A percentile compares a stretch with the other conserved stretches of the same genome.
Evolutionary conservation across 345 rosid species (phyloP).

Genomic region (Heritiera fomes): DNA sequence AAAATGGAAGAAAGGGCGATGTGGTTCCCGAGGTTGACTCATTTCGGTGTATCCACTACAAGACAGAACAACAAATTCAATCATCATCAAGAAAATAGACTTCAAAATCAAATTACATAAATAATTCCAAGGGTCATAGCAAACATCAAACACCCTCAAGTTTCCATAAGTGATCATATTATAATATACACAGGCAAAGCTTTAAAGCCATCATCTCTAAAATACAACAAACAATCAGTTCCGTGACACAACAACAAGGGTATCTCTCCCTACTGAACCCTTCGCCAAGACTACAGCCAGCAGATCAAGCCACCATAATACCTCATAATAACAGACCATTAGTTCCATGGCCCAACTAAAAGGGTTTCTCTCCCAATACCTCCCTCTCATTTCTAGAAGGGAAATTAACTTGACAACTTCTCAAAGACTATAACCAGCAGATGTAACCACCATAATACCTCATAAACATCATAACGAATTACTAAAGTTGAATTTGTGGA

Average conservation of each 20-base stretch:
- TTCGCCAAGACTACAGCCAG: no score
- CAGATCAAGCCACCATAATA: no score
- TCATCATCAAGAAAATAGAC: neutral
- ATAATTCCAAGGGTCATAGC: neutral
- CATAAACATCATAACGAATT: neutral
- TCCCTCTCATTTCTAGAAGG: neutral
- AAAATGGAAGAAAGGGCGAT: constrained; percentile 69
- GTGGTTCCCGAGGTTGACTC: constrained; percentile 80
- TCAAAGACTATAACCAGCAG: neutral
- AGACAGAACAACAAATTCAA: neutral
- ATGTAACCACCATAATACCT: neutral
- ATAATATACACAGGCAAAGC: neutral
- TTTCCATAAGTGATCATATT: neutral
- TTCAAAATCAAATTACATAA: neutral
- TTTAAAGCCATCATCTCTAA: neutral
- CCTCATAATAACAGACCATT: no score
- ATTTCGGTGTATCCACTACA: constrained; percentile 49
- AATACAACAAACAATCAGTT: neutral
- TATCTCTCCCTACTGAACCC: no score
- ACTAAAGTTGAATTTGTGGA: neutral
- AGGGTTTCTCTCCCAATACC: no score
- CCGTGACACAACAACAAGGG: no score
- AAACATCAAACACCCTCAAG: neutral
- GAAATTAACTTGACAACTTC: neutral
- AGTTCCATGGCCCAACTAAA: no score